phyloP scores from a whole-genome alignment of 495 filamentous ascomycete genomes.

The Hyaloscypha hepaticicola region DNA sequence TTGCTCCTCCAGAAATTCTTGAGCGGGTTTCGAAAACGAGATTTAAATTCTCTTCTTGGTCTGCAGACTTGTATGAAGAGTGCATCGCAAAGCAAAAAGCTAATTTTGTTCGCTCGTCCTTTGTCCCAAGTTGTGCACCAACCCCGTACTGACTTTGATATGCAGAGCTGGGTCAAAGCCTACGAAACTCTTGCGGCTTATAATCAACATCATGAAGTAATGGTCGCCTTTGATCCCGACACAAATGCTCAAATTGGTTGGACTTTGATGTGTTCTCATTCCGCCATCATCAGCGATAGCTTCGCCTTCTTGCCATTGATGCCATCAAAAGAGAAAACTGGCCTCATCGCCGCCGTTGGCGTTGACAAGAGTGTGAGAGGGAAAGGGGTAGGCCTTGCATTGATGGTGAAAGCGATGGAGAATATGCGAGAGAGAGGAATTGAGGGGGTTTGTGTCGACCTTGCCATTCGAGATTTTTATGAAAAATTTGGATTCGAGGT shows the following conservation, averaged over 20 bases:
- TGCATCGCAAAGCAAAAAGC: constrained; percentile 45
- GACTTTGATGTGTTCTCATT: constrained; percentile 48
- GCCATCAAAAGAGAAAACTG: constrained; percentile 44
- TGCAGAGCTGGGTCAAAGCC: constrained; percentile 48
- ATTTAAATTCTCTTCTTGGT: constrained; percentile 44
- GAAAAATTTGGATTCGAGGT: constrained; percentile 47
- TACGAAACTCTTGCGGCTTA: constrained; percentile 42
- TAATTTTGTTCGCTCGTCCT: constrained; percentile 44
- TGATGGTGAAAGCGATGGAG: constrained; percentile 49
- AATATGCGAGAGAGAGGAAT: constrained; percentile 48
- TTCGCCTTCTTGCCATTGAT: constrained; percentile 47
- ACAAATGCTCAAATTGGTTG: constrained; percentile 46
- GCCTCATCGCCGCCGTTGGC: constrained; percentile 51
- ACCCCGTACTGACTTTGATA: neutral
- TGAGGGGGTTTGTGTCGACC: constrained; percentile 51
- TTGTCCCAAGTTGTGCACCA: neutral
- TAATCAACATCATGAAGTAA: constrained; percentile 44
- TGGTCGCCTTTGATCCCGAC: constrained; percentile 43
- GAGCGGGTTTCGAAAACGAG: constrained; percentile 33
- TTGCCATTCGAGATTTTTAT: constrained; percentile 50
- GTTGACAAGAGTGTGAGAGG: constrained; percentile 43
- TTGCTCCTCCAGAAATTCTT: constrained; percentile 40
- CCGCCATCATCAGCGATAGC: constrained; percentile 34
- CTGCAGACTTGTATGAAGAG: constrained; percentile 40
- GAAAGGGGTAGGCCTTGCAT: constrained; percentile 46